Conservation (phyloP, 805 yeast genomes). For the Teunomyces lycoperdinae region DNA sequence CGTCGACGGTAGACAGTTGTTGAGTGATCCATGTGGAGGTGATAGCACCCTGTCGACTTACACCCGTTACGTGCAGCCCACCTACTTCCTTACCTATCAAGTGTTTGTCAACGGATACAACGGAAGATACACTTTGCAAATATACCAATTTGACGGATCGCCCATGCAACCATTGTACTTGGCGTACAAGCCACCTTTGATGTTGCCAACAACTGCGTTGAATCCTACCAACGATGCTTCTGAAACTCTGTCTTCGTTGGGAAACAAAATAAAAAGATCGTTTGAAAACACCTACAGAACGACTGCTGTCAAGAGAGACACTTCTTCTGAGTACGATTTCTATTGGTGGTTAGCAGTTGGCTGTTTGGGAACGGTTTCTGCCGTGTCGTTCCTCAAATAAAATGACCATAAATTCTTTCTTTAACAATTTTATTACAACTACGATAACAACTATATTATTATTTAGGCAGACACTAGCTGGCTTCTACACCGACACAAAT, state of each 20-base stretch:
- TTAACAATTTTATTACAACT: too few relatives aligned
- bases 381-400: constrained; percentile 22
- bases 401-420: background rate
- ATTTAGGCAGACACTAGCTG: too few relatives aligned
- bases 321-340: constrained; percentile 34
- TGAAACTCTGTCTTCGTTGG: constrained; percentile 29
- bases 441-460: too few relatives aligned
- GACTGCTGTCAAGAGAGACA: constrained; percentile 55
- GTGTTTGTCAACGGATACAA: constrained; percentile 73
- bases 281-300: constrained; percentile 80
- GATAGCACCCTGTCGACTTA: constrained; percentile 48
- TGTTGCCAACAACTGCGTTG: constrained; percentile 90
- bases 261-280: constrained; percentile 59
- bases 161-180: constrained; percentile 84
- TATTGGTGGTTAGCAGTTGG: constrained; percentile 60
- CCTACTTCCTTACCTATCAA: constrained; percentile 53
- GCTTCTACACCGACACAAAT: too few relatives aligned
- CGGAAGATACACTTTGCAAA: constrained; percentile 74
- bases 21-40: constrained; percentile 83
- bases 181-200: constrained; percentile 91
- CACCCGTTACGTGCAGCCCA: constrained; percentile 68
- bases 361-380: constrained; percentile 40
- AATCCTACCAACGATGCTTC: constrained; percentile 68
- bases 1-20: constrained; percentile 90
- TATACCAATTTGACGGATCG: constrained; percentile 76